These are phyloP conservation scores for Blumeria graminis DNA, from an alignment of 2,329 filamentous ascomycete species.

Conservation along the genomic window DNA sequence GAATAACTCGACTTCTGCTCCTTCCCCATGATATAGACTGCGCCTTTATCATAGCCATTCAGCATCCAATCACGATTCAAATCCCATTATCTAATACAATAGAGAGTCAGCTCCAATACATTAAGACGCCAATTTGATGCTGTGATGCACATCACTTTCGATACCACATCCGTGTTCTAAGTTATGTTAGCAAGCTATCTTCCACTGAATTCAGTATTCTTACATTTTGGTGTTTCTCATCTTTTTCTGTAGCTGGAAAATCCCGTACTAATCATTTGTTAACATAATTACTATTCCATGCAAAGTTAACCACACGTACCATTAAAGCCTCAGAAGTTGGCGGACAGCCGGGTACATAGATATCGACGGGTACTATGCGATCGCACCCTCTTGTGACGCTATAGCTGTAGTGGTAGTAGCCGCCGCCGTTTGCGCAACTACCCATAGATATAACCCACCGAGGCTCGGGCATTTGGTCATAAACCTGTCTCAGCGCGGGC, in stretches of 20 bases:
- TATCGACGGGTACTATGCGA: conserved; percentile 53
- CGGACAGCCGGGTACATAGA: conserved; percentile 56
- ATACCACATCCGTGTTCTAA: conserved; percentile 25
- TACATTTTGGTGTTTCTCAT: conserved; percentile 21
- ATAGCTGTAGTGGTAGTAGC: conserved; percentile 76
- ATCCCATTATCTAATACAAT: too few relatives aligned
- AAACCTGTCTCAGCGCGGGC: conserved; percentile 67
- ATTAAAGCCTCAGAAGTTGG: conserved; percentile 34
- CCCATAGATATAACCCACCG: conserved; percentile 72
- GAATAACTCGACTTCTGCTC: too few relatives aligned
- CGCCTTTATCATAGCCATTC: neutral
- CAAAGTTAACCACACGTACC: conserved; percentile 4
- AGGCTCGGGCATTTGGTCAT: conserved; percentile 88
- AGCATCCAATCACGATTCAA: neutral
- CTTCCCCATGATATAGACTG: too few relatives aligned
- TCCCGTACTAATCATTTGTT: conserved; percentile 21
- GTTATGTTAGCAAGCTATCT: conserved; percentile 13
- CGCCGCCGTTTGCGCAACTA: conserved; percentile 62
- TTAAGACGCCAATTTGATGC: too few relatives aligned
- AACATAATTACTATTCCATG: neutral
- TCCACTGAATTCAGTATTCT: neutral
- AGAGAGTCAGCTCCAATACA: too few relatives aligned
- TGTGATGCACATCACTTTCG: conserved; percentile 19
- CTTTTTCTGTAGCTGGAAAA: conserved; percentile 55
- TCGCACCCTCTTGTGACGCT: conserved; percentile 53